phyloP scores from a whole-genome alignment of 2,329 filamentous ascomycete genomes.

The Colletotrichum sp. region DNA sequence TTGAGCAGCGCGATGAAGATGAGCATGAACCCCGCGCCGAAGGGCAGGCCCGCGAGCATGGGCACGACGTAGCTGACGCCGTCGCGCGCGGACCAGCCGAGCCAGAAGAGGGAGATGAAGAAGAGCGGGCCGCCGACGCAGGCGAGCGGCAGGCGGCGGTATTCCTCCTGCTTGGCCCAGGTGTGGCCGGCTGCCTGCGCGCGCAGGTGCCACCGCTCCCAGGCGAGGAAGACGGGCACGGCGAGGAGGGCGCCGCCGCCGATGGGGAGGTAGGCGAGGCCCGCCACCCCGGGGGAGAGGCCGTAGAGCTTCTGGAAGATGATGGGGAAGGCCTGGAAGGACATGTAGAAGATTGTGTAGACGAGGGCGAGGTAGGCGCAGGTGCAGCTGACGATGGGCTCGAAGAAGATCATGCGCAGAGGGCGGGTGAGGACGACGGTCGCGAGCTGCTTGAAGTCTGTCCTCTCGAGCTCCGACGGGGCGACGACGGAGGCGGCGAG shows the following conservation, averaged over 20 bases:
- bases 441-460: constrained; percentile 61
- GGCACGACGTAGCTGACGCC: constrained; percentile 58
- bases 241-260: constrained; percentile 65
- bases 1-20: constrained; percentile 70
- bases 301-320: constrained; percentile 70
- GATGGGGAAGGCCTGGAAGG: constrained; percentile 76
- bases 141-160: constrained; percentile 73
- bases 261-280: constrained; percentile 73
- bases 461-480: constrained; percentile 66
- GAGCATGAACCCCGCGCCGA: constrained; percentile 65
- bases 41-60: constrained; percentile 64
- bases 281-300: constrained; percentile 67
- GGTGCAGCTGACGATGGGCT: constrained; percentile 74
- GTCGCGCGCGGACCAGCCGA: constrained; percentile 61
- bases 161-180: constrained; percentile 70
- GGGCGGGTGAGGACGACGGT: constrained; percentile 75
- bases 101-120: constrained; percentile 61
- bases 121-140: constrained; percentile 72
- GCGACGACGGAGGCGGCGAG: constrained; percentile 54
- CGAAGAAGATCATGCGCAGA: constrained; percentile 72
- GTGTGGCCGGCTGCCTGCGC: constrained; percentile 35
- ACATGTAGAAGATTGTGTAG: constrained; percentile 73
- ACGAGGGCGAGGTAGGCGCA: constrained; percentile 75
- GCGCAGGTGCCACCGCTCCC: constrained; percentile 45
- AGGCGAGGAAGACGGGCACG: constrained; percentile 64